Evolutionary conservation across 169 alveolate genomes (phyloP).

Genomic region (Eimeria maxima): DNA sequence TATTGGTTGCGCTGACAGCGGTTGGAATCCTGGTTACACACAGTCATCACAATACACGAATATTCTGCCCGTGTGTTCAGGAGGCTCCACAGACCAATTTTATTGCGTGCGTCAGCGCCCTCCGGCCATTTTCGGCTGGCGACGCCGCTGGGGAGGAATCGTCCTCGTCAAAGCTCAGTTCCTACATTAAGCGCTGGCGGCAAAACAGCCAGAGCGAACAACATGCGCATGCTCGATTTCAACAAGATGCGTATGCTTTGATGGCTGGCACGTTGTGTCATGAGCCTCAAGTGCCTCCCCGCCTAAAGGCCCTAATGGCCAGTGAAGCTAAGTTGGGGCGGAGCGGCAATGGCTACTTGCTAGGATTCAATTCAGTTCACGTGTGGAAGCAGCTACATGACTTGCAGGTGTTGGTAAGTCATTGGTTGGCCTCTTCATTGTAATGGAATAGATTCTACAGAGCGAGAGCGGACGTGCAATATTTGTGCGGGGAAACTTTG

Average conservation of each 20-base stretch:
- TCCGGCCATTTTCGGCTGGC: conserved; percentile 10
- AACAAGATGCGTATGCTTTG: neutral
- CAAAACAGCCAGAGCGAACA: neutral
- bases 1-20: neutral
- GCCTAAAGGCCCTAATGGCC: conserved; percentile 10
- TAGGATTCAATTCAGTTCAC: conserved; percentile 46
- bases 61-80: neutral
- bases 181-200: conserved; percentile 62
- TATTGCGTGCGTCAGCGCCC: conserved; percentile 61
- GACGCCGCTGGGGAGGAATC: neutral
- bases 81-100: conserved; percentile 61
- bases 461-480: neutral
- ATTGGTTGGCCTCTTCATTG: neutral
- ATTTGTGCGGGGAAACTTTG: neutral
- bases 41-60: neutral
- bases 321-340: neutral
- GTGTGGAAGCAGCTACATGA: conserved; percentile 67
- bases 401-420: conserved; percentile 59
- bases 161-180: conserved; percentile 14
- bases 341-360: neutral
- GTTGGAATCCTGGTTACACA: neutral
- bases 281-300: conserved; percentile 49
- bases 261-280: neutral
- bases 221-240: neutral
- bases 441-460: neutral